Base-by-base conservation (phyloP, 331 rosid genomes). In the Malus hybrid region DNA sequence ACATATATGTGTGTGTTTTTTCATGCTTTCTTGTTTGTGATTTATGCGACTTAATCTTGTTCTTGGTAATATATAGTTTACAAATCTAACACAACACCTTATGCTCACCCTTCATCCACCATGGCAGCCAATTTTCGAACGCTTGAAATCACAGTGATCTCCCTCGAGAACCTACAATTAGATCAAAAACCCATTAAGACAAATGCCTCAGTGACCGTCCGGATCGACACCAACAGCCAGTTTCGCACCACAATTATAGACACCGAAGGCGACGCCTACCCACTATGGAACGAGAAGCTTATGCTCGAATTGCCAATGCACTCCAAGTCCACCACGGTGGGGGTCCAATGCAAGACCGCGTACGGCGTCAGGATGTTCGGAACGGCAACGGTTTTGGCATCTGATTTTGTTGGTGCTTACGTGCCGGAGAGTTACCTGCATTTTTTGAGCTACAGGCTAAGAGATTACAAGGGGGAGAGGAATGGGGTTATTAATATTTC, bases 401-500 rank as follows among this genome's bases (percentile, higher is more conserved):
- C 90, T n/a, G 97, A 89, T 60, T 76, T 93, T 12, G 3, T 73
- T 0, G 84, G 84, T 4, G 81, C 48, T 0, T 70, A 69, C 10
- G 31, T 90, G 39, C 95, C 88, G 2, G 89, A 84, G 67, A 61
- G 27, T 31, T 62, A 82, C 29, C 48, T 61, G 80, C 91, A 88
- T 48, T 73, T 81, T 66, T 61, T 89, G 78, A 88, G 98, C 70
- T 91, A 91, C 20, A 70, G 87, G 36, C 67, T 93, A 82, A 85
- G 92, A 65, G 81, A 83, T 39, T 61, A 66, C 48, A 82, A 76
- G 14, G 93, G 98, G 0, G 70, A 77, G 13, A 22, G 84, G 44
- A 91, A 86, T 4, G 98, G 98, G 29, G 82, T 91, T 69, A 46
- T 93, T 27, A 83, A 91, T 61, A 78, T 93, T 19, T 86, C 92